Evolutionary conservation across 164 flowering plant species (phyloP).

Genomic region (Kalanchoe fedtschenkoi): DNA sequence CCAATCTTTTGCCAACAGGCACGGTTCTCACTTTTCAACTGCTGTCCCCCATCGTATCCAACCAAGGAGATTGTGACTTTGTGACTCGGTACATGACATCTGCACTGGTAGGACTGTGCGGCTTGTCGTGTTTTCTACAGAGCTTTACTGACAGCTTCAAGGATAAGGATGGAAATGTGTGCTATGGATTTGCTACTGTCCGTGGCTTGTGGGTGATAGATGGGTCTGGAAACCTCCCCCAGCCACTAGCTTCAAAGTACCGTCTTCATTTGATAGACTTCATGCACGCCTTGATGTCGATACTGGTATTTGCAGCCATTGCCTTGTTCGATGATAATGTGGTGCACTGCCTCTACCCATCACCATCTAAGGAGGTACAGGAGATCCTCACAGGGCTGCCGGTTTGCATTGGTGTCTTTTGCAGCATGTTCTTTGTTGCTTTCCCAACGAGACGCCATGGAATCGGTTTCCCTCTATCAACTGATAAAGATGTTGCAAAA

Average conservation of each 20-base stretch:
- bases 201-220: conserved; percentile 39
- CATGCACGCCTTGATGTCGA: conserved; percentile 31
- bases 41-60: conserved; percentile 47
- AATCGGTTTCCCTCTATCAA: conserved; percentile 9
- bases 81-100: conserved; percentile 34
- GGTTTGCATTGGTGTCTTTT: conserved; percentile 7
- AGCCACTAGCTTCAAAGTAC: conserved; percentile 20
- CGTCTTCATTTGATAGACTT: conserved; percentile 26
- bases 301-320: conserved; percentile 32
- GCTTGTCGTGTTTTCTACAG: conserved; percentile 37
- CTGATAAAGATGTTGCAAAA: background rate
- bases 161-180: conserved; percentile 37
- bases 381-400: conserved; percentile 12
- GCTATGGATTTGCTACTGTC: conserved; percentile 31
- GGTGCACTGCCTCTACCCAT: conserved; percentile 32
- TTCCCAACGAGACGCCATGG: conserved; percentile 11
- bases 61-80: conserved; percentile 43
- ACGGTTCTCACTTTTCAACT: conserved; percentile 60
- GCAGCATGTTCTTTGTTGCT: conserved; percentile 11
- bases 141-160: conserved; percentile 56
- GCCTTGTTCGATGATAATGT: conserved; percentile 35
- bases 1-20: conserved; percentile 60
- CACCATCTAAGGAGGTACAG: conserved; percentile 23
- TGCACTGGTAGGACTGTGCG: conserved; percentile 38
- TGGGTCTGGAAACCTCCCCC: conserved; percentile 24